A percentile compares a stretch with the other conserved stretches of the same genome.
Evolutionary conservation across 2,329 filamentous ascomycete genomes (phyloP).

Genomic region (Penicillium sp.): DNA sequence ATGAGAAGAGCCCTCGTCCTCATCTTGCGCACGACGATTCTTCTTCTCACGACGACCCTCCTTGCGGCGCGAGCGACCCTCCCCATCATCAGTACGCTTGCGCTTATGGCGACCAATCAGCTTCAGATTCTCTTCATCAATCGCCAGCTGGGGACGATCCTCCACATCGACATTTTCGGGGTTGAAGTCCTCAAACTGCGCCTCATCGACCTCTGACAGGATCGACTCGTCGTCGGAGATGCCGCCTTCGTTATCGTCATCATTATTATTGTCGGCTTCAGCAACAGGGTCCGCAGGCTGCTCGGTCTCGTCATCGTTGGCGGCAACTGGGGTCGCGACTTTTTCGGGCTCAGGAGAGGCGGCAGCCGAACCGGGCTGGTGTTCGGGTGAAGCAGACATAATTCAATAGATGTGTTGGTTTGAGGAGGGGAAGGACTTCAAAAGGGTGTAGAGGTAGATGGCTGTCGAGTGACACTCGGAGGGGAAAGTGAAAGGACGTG

Average conservation of each 20-base stretch:
- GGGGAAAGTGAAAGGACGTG: constrained; percentile 8
- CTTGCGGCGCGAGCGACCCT: constrained; percentile 71
- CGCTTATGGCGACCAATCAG: constrained; percentile 66
- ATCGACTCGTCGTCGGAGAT: constrained; percentile 64
- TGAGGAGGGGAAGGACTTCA: background rate
- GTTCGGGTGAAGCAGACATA: constrained; percentile 48
- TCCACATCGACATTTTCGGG: constrained; percentile 63
- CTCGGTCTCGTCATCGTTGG: constrained; percentile 25
- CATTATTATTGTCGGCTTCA: constrained; percentile 26
- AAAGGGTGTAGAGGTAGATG: background rate
- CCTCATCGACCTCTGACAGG: constrained; percentile 67
- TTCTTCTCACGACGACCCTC: constrained; percentile 62
- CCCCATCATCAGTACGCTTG: constrained; percentile 65
- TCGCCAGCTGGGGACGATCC: constrained; percentile 60
- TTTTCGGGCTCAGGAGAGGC: constrained; percentile 32
- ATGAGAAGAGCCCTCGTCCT: constrained; percentile 56
- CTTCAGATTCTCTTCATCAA: constrained; percentile 65
- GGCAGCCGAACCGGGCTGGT: constrained; percentile 28
- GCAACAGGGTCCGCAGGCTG: constrained; percentile 17
- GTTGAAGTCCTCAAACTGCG: constrained; percentile 68
- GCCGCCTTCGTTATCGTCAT: constrained; percentile 43
- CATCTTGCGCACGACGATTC: constrained; percentile 72
- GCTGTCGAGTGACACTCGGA: background rate
- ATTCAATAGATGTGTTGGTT: background rate
- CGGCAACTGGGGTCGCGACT: constrained; percentile 34